Conservation (phyloP, 2,329 filamentous ascomycete genomes). For the Dactylellina parvicollis region DNA sequence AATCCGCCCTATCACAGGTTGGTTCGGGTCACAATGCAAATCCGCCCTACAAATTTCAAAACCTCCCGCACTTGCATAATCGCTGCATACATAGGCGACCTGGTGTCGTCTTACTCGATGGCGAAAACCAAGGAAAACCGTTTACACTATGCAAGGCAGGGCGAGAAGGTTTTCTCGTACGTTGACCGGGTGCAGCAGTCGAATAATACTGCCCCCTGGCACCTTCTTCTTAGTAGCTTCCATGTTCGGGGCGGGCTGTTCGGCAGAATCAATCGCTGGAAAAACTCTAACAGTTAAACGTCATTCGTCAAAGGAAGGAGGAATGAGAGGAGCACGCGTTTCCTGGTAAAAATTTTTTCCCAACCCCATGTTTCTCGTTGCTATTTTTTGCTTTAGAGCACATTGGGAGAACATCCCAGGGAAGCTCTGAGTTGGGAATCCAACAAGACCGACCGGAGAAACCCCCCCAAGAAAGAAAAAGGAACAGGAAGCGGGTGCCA, state of each 20-base stretch:
- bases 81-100: conserved; percentile 49
- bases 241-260: conserved; percentile 36
- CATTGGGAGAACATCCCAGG: conserved; percentile 12
- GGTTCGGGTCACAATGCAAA: conserved; percentile 26
- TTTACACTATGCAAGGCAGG: conserved; percentile 27
- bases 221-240: conserved; percentile 22
- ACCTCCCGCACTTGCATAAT: conserved; percentile 54
- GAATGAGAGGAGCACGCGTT: conserved; percentile 48
- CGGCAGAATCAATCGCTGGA: conserved; percentile 33
- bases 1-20: conserved; percentile 19
- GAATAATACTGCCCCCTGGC: not conserved
- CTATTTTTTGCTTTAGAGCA: conserved; percentile 24
- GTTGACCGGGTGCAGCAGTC: conserved; percentile 1
- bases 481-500: not conserved
- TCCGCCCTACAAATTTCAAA: conserved; percentile 15
- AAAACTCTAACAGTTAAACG: conserved; percentile 14
- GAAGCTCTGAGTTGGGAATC: not conserved
- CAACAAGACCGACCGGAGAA: conserved; percentile 6
- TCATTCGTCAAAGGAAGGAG: conserved; percentile 37
- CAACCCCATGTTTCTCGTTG: conserved; percentile 34
- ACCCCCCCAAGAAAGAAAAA: too few species aligned
- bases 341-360: conserved; percentile 32
- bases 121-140: conserved; percentile 40
- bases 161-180: conserved; percentile 24
- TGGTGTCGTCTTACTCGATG: conserved; percentile 48